Conservation (phyloP, 176 grass and related monocot species). For the Thalia dealbata region DNA sequence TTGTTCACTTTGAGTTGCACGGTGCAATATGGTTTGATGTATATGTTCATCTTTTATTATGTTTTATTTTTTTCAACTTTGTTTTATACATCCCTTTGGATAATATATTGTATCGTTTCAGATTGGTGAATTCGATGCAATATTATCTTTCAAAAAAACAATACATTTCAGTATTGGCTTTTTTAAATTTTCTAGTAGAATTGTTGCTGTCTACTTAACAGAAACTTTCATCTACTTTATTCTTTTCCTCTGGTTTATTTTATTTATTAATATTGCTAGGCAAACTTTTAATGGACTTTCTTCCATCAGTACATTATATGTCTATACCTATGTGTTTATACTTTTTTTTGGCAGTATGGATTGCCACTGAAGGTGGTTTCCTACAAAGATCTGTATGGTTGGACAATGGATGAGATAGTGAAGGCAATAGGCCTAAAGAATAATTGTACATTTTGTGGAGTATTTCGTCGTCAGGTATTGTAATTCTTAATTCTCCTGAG, state of each 20-base stretch:
- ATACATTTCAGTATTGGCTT: background rate
- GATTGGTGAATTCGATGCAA: no score
- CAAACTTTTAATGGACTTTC: background rate
- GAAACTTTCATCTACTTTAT: background rate
- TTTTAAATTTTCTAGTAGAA: background rate
- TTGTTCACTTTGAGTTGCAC: no score
- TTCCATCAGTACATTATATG: background rate
- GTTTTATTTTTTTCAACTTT: no score
- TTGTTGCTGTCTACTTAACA: background rate
- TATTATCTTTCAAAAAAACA: no score
- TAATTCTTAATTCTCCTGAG: background rate
- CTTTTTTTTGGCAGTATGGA: slow-evolving; percentile 46
- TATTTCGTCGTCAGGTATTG: slow-evolving; percentile 81
- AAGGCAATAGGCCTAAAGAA: slow-evolving; percentile 90
- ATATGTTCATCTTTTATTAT: no score
- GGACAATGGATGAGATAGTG: slow-evolving; percentile 99
- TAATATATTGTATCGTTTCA: no score
- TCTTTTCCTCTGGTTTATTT: background rate
- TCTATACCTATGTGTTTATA: background rate
- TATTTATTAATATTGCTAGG: background rate
- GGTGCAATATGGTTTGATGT: no score
- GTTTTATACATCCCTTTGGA: no score
- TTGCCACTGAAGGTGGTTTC: slow-evolving; percentile 89
- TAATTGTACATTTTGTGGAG: slow-evolving; percentile 94
- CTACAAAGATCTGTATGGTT: slow-evolving; percentile 89